These are phyloP conservation scores for Pistacia atlantica DNA, from an alignment of 345 rosid species.

Conservation along the genomic window DNA sequence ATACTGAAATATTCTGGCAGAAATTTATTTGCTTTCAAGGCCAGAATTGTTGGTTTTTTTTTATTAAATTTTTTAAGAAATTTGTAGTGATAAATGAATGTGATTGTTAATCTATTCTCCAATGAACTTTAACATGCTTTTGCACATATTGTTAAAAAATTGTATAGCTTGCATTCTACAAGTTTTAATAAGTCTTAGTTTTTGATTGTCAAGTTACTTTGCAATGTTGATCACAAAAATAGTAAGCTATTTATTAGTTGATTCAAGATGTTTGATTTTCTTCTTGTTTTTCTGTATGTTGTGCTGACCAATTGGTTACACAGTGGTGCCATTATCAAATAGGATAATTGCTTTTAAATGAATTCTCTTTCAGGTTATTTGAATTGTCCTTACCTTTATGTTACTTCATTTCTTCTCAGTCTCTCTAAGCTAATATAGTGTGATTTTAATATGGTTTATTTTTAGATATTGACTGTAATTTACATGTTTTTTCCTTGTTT, in stretches of 20 bases:
- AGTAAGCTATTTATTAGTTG: background rate
- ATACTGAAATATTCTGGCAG: background rate
- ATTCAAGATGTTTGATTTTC: background rate
- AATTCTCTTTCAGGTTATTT: background rate
- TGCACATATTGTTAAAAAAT: background rate
- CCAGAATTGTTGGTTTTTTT: background rate
- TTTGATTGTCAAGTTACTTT: background rate
- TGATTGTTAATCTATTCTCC: background rate
- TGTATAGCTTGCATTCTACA: background rate
- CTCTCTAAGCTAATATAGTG: background rate
- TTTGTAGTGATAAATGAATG: background rate
- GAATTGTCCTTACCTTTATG: background rate
- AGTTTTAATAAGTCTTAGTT: background rate
- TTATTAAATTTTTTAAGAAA: no score
- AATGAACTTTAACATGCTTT: background rate
- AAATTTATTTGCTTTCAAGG: background rate
- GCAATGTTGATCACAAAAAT: background rate
- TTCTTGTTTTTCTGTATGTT: background rate
- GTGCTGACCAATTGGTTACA: background rate
- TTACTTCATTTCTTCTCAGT: background rate
- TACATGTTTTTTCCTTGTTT: background rate
- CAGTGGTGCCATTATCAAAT: background rate
- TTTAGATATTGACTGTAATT: background rate
- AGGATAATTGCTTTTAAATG: conserved; percentile 5
- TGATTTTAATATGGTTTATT: background rate